These are phyloP conservation scores for Diplodia scrobiculata DNA, from an alignment of 2,329 filamentous ascomycete genomes.

Conservation along the genomic window DNA sequence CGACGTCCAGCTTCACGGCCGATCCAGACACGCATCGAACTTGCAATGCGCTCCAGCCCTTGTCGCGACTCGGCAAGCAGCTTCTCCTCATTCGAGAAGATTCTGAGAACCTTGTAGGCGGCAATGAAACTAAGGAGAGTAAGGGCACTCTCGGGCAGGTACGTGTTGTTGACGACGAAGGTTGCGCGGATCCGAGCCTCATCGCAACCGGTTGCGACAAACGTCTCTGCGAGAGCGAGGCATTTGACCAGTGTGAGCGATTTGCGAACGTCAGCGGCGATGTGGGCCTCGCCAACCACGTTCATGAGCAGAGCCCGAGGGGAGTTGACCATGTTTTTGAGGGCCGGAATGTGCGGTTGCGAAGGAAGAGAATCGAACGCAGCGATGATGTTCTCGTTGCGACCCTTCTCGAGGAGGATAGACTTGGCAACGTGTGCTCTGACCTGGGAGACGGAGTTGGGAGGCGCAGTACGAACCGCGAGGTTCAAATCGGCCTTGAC, in stretches of 20 bases:
- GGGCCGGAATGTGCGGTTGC: constrained; percentile 42
- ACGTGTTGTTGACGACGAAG: constrained; percentile 46
- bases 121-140: constrained; percentile 53
- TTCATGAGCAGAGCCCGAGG: constrained; percentile 44
- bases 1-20: constrained; percentile 48
- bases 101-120: constrained; percentile 46
- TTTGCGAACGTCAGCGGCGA: constrained; percentile 59
- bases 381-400: constrained; percentile 54
- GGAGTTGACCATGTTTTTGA: constrained; percentile 18
- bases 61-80: constrained; percentile 41
- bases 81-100: constrained; percentile 41
- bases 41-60: constrained; percentile 50
- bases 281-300: constrained; percentile 57
- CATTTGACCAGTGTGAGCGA: constrained; percentile 63
- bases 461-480: constrained; percentile 73
- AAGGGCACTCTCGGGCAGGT: constrained; percentile 40
- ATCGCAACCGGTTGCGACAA: constrained; percentile 31
- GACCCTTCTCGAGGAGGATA: constrained; percentile 58
- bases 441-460: constrained; percentile 70
- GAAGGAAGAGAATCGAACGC: constrained; percentile 58
- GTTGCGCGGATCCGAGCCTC: constrained; percentile 45
- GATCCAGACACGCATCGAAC: constrained; percentile 51
- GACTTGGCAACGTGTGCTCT: constrained; percentile 62
- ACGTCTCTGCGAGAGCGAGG: constrained; percentile 53
- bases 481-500: constrained; percentile 63